phyloP scores from a whole-genome alignment of 2,329 filamentous ascomycete genomes.

The Arthroderma sp. region DNA sequence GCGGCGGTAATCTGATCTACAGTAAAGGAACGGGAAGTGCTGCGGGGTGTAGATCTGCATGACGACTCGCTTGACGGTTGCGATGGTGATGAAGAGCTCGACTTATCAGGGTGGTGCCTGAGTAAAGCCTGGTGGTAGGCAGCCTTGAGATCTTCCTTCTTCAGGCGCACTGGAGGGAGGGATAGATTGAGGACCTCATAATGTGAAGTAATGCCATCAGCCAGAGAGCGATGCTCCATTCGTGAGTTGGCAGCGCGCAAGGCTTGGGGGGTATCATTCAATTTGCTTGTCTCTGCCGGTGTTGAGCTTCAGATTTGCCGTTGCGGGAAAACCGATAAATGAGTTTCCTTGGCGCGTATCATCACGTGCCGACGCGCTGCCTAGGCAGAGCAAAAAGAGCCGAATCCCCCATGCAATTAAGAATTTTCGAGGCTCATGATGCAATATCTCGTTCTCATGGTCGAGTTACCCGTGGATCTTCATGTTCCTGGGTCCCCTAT shows the following conservation, averaged over 20 bases:
- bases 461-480: too few relatives aligned
- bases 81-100: constrained; percentile 2
- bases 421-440: too few relatives aligned
- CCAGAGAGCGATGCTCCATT: neutral
- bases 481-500: too few relatives aligned
- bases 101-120: constrained; percentile 42
- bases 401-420: too few relatives aligned
- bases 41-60: neutral
- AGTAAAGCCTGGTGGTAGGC: constrained; percentile 47
- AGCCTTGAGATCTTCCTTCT: constrained; percentile 34
- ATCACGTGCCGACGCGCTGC: too few relatives aligned
- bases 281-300: neutral
- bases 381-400: too few relatives aligned
- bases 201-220: constrained; percentile 14
- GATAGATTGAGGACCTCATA: constrained; percentile 31
- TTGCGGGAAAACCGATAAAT: too few relatives aligned
- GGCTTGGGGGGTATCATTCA: neutral
- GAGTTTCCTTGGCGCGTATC: too few relatives aligned
- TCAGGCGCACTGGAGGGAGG: constrained; percentile 14
- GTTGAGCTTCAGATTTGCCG: too few relatives aligned
- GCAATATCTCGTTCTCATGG: too few relatives aligned
- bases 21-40: constrained; percentile 19
- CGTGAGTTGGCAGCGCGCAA: constrained; percentile 5
- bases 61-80: neutral
- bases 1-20: constrained; percentile 49